These are phyloP conservation scores for Sarocladiaceae sp. DNA, from an alignment of 2,329 filamentous ascomycete species.

Conservation along the genomic window DNA sequence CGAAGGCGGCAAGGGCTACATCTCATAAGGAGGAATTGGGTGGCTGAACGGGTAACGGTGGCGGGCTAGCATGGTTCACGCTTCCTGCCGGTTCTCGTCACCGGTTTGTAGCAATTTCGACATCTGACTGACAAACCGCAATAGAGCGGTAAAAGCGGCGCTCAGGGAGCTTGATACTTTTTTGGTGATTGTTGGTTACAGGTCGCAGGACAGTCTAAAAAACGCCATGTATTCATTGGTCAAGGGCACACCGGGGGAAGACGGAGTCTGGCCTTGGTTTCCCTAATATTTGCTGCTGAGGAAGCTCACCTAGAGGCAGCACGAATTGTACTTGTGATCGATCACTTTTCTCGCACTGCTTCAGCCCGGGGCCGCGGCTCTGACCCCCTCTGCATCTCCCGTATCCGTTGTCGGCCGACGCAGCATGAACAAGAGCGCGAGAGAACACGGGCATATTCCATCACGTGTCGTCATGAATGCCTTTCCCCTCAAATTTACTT, in stretches of 20 bases:
- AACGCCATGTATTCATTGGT: conserved; percentile 1
- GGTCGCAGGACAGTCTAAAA: not conserved
- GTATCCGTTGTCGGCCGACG: too few relatives aligned
- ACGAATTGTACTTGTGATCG: conserved; percentile 5
- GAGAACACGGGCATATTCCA: not conserved
- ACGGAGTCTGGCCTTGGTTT: conserved; percentile 7
- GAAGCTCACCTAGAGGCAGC: not conserved
- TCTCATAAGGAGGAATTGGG: conserved; percentile 41
- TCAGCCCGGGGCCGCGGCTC: not conserved
- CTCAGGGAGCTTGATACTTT: conserved; percentile 6
- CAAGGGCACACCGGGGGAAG: not conserved
- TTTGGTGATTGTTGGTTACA: conserved; percentile 8
- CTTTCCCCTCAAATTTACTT: not conserved
- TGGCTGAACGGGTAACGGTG: not conserved
- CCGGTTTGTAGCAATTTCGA: conserved; percentile 2
- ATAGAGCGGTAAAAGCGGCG: conserved; percentile 5
- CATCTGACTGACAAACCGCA: conserved; percentile 8
- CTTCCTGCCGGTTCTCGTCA: not conserved
- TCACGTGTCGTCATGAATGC: not conserved
- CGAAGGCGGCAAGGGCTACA: conserved; percentile 61
- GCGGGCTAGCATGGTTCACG: not conserved
- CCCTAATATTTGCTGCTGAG: not conserved
- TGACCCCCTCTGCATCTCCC: not conserved
- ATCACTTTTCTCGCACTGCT: not conserved
- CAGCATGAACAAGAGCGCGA: too few relatives aligned